Conservation (phyloP, 352 stramenopile genomes). For the Thraustotheca clavata region DNA sequence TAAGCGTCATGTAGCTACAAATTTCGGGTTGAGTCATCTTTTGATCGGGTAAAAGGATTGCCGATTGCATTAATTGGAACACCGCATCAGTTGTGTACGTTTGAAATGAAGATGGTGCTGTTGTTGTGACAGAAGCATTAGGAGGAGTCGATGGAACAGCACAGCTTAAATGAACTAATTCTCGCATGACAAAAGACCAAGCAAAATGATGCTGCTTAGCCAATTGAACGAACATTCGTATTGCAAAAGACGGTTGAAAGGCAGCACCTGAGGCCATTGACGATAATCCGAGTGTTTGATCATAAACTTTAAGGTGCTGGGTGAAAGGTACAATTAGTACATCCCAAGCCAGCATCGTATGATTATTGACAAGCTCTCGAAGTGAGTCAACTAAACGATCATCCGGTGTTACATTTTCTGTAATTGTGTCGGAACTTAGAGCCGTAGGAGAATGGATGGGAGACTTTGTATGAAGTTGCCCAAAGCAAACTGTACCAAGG, state of each 20-base stretch:
- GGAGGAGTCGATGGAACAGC: conserved; percentile 32
- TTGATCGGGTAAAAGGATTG: conserved; percentile 41
- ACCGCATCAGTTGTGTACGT: conserved; percentile 68
- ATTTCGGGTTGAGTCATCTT: conserved; percentile 49
- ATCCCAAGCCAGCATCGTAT: conserved; percentile 27
- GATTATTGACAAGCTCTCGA: conserved; percentile 23
- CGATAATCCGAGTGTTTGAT: conserved; percentile 65
- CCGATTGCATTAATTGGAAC: conserved; percentile 69
- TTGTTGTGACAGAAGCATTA: conserved; percentile 34
- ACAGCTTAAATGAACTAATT: conserved; percentile 65
- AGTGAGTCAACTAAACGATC: background rate
- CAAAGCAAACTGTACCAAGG: conserved; percentile 56
- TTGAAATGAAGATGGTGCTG: conserved; percentile 37
- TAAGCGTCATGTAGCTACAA: conserved; percentile 42
- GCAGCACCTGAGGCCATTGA: conserved; percentile 37
- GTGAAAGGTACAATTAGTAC: conserved; percentile 33
- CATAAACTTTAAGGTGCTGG: conserved; percentile 74
- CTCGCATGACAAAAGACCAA: conserved; percentile 61
- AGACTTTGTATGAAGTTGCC: conserved; percentile 41
- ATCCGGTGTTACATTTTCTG: background rate
- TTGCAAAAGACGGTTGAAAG: conserved; percentile 61
- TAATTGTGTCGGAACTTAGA: background rate
- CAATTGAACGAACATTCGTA: conserved; percentile 77
- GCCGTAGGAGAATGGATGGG: conserved; percentile 27
- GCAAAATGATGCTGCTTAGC: conserved; percentile 60